These are phyloP conservation scores for Plasmodium berghei DNA, from an alignment of 169 alveolate species.

Conservation along the genomic window DNA sequence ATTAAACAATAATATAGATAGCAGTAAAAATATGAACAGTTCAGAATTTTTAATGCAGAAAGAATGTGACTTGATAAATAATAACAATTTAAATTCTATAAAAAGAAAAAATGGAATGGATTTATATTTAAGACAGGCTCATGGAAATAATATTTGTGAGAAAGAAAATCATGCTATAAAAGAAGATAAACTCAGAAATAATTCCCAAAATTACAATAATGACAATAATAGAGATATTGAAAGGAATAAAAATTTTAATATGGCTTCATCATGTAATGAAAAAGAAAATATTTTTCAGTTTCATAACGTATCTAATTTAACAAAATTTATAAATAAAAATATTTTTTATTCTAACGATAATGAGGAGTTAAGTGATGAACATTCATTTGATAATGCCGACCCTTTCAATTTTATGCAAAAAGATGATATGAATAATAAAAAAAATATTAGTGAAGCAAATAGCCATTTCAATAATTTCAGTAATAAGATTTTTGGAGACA, in stretches of 20 bases:
- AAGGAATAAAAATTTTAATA: background rate
- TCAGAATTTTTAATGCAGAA: constrained; percentile 12
- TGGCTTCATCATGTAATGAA: constrained; percentile 3
- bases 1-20: constrained; percentile 26
- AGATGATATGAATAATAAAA: background rate
- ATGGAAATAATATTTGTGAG: background rate
- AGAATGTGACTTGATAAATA: constrained; percentile 6
- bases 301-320: constrained; percentile 52
- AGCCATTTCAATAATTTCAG: background rate
- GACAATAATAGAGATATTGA: constrained; percentile 1
- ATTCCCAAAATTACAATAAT: background rate
- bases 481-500: too few species aligned
- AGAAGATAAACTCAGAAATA: background rate
- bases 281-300: constrained; percentile 52
- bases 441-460: background rate
- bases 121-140: background rate
- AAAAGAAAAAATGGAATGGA: constrained; percentile 26
- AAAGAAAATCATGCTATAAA: background rate
- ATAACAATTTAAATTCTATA: background rate
- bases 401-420: constrained; percentile 35
- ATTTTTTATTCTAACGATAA: constrained; percentile 29
- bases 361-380: background rate
- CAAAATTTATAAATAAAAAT: constrained; percentile 63
- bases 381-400: constrained; percentile 27
- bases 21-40: background rate